A percentile compares a stretch with the other conserved stretches of the same genome.
These are phyloP conservation scores for Eucalyptus sp. DNA, from an alignment of 345 rosid genomes.

Conservation along the genomic window DNA sequence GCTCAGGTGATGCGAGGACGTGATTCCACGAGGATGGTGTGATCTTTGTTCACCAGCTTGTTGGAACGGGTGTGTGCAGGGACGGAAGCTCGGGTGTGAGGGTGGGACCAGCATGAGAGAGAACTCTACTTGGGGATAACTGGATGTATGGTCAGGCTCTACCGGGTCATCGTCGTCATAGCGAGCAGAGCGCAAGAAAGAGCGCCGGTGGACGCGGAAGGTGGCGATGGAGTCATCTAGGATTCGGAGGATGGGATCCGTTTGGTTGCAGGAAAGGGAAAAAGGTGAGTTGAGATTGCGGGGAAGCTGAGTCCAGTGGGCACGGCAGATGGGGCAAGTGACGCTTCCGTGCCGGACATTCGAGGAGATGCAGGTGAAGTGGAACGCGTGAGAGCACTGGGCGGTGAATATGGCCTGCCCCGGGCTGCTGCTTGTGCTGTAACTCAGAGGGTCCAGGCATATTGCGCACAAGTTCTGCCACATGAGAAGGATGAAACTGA, in stretches of 20 bases:
- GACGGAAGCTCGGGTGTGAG: constrained; percentile 17
- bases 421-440: constrained; percentile 40
- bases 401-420: constrained; percentile 80
- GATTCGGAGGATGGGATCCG: constrained; percentile 57
- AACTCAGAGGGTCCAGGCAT: constrained; percentile 65
- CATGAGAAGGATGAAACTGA: neutral
- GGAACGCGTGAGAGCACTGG: constrained; percentile 84
- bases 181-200: constrained; percentile 63
- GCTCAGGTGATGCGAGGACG: constrained; percentile 11
- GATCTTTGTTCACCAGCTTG: constrained; percentile 3
- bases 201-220: constrained; percentile 64
- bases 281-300: constrained; percentile 46
- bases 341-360: constrained; percentile 85
- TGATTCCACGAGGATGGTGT: constrained; percentile 1
- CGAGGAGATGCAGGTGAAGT: constrained; percentile 70
- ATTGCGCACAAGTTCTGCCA: constrained; percentile 69
- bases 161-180: constrained; percentile 83
- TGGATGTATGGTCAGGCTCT: constrained; percentile 31
- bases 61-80: constrained; percentile 5
- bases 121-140: constrained; percentile 43
- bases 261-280: constrained; percentile 34
- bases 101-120: constrained; percentile 34
- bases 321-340: constrained; percentile 87
- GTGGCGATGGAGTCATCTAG: constrained; percentile 73
- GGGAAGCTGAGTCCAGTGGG: constrained; percentile 89